Conservation (phyloP, 371 early-diverging fungal species). For the Mortierella sp. region DNA sequence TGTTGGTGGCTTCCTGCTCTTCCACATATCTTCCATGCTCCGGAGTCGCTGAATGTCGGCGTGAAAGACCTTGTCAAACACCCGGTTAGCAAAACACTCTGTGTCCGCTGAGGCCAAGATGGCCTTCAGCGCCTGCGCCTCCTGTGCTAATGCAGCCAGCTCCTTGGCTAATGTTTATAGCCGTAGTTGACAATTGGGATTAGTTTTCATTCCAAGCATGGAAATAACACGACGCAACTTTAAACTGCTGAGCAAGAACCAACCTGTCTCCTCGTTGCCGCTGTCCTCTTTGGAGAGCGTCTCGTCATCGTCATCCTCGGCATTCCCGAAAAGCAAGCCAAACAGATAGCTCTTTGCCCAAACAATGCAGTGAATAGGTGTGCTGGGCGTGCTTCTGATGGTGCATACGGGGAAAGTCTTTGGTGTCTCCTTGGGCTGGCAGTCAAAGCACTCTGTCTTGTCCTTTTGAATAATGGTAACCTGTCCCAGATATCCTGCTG, state of each 20-base stretch:
- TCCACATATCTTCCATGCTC: constrained; percentile 94
- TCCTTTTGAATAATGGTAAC: constrained; percentile 88
- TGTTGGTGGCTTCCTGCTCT: constrained; percentile 77
- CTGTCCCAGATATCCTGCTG: constrained; percentile 98
- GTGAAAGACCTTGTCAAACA: constrained; percentile 86
- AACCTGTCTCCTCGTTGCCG: constrained; percentile 73
- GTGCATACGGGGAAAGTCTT: constrained; percentile 98
- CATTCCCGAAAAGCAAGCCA: constrained; percentile 89
- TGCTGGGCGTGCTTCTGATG: constrained; percentile 96
- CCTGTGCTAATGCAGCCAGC: constrained; percentile 77
- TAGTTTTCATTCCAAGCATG: too few relatives aligned
- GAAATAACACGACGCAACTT: too few relatives aligned
- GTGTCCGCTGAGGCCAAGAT: constrained; percentile 75
- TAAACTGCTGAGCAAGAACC: neutral
- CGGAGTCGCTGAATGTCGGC: constrained; percentile 84
- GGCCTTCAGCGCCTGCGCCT: constrained; percentile 77
- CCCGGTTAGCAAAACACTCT: constrained; percentile 74
- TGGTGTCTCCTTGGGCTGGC: constrained; percentile 92
- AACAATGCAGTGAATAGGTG: constrained; percentile 98
- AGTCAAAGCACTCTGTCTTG: constrained; percentile 97
- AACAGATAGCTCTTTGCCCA: constrained; percentile 98
- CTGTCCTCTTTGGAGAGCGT: constrained; percentile 61
- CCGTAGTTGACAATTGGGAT: too few relatives aligned
- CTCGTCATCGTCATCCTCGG: constrained; percentile 78
- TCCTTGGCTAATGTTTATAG: constrained; percentile 71